Conservation (phyloP, 139 green algal genomes). For the Micractinium conductrix region DNA sequence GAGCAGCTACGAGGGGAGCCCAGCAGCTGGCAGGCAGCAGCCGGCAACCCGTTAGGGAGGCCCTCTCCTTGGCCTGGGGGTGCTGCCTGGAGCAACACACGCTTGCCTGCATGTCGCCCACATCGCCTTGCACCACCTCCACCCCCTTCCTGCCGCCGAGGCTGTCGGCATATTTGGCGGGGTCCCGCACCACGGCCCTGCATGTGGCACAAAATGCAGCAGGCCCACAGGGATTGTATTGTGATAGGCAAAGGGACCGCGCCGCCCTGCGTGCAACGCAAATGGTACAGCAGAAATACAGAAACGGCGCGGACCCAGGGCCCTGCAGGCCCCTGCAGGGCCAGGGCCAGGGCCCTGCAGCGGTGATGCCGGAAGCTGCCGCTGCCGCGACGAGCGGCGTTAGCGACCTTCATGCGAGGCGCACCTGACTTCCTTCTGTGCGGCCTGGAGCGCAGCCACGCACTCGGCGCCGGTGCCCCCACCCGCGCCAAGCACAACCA, state of each 20-base stretch:
- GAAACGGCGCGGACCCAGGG: no score
- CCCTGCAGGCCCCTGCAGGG: no score
- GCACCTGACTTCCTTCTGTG: conserved; percentile 30
- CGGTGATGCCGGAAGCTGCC: no score
- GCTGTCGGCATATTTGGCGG: conserved; percentile 44
- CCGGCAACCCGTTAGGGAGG: no score
- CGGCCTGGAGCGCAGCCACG: conserved; percentile 56
- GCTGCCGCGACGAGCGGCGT: no score
- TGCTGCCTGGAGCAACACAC: not conserved
- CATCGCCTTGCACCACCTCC: conserved; percentile 59
- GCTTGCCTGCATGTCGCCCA: conserved; percentile 45
- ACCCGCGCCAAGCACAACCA: conserved; percentile 67
- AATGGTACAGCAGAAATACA: no score
- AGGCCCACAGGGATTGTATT: no score
- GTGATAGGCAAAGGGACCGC: no score
- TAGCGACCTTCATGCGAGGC: not conserved
- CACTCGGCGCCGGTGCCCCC: conserved; percentile 61
- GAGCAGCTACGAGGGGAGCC: not conserved
- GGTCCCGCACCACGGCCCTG: conserved; percentile 42
- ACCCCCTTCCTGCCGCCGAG: conserved; percentile 20
- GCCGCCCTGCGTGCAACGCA: no score
- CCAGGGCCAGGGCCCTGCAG: no score
- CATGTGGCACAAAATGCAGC: no score
- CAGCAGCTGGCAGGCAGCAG: no score
- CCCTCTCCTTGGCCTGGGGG: not conserved